Base-by-base conservation (phyloP, 257 asterid species). In the Osmanthus fragrans region DNA sequence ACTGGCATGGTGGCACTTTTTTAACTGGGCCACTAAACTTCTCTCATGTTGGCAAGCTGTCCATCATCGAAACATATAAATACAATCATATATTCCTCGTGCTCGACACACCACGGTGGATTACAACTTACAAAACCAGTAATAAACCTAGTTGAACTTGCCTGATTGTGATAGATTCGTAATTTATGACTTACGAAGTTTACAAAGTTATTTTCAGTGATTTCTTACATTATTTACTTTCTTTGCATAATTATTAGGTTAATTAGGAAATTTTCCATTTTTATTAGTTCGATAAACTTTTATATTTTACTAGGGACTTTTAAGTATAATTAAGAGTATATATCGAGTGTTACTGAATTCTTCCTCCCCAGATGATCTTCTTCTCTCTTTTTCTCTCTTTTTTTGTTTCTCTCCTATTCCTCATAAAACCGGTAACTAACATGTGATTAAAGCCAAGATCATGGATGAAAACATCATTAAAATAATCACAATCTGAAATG, bases 401-500 rank as follows among this genome's bases (percentile, higher is more conserved):
- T 7, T n/a, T n/a, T 58, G 12, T n/a, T 9, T 58, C 66, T 56
- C 13, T 58, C 13, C 29, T n/a, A 23, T 58, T n/a, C 29, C 11
- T 21, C 66, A 58, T 58, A 9, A 58, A n/a, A n/a, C 29, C 4
- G 4, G 30, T 8, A 58, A 58, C 66, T 58, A n/a, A 15, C 19
- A 32, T 30, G 27, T 64, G 36, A 72, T 37, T 56, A 84, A 64
- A 79, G 54, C 40, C 58, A 23, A 77, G 19, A 54, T 74, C 42
- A 49, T 69, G 58, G 30, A 65, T n/a, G 68, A 72, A 51, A 58
- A 8, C 63, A 74, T 60, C 33, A 73, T 29, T 75, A 25, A 65
- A 65, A 19, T 73, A 80, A 81, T 54, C 36, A 49, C 76, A 79
- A 78, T 29, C 34, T 54, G 70, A 54, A 72, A 56, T 64, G 54